Conservation (phyloP, 495 filamentous ascomycete genomes). For the Podospora pseudoanserina region DNA sequence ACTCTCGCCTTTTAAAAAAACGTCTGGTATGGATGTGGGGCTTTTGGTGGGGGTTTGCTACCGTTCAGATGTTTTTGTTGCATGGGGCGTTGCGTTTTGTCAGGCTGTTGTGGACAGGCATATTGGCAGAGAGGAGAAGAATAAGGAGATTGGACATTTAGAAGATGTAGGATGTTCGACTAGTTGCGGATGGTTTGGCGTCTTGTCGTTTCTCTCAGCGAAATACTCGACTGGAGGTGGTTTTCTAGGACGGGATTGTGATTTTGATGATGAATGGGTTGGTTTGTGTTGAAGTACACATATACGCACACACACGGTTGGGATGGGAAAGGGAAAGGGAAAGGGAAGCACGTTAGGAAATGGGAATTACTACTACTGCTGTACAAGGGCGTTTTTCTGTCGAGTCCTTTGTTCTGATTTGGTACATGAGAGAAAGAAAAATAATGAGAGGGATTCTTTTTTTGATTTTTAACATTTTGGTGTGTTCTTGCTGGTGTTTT, state of each 20-base stretch:
- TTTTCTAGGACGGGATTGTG: not conserved
- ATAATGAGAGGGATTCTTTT: conserved; percentile 5
- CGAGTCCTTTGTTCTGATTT: conserved; percentile 2
- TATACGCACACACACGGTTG: not conserved
- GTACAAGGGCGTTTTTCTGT: not conserved
- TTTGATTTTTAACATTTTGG: not conserved
- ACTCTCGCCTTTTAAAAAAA: not conserved
- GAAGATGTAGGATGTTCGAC: not conserved
- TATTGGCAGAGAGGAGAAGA: not conserved
- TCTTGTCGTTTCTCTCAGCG: not conserved
- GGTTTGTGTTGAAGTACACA: not conserved
- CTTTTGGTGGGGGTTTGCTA: not conserved
- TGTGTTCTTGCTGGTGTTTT: not conserved
- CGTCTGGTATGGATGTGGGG: conserved; percentile 3
- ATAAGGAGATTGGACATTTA: conserved; percentile 12
- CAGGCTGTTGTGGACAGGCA: not conserved
- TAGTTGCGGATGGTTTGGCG: not conserved
- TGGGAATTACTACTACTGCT: not conserved
- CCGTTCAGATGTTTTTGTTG: too few relatives aligned
- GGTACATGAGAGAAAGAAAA: conserved; percentile 1
- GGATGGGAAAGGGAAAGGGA: not conserved
- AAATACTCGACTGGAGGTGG: too few relatives aligned
- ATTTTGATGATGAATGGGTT: not conserved
- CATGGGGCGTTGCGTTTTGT: not conserved
- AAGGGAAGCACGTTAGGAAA: not conserved